Evolutionary conservation across 1,284 basidiomycete species (phyloP), one percentile per base, ranked within the genome.

Genomic region (Schizopora paradoxa): DNA sequence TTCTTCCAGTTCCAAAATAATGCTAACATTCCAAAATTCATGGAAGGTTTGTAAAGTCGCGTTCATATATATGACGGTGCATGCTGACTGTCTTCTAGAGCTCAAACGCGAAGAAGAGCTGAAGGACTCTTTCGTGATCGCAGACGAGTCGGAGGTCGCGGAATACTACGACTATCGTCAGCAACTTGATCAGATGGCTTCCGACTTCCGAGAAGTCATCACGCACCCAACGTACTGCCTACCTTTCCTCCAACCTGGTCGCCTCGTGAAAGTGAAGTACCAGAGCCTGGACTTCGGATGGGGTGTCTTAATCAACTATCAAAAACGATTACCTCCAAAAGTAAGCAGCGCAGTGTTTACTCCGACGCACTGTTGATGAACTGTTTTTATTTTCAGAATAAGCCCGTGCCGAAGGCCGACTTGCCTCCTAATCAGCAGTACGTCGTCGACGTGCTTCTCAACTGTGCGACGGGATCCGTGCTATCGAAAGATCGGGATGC

Each of bases 1-100:
- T 99, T 99, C 75, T 92, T 88, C 74, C 96, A 99, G 66, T 98
- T 97, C 68, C 96, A 99, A 66, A 97, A 90, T 62, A 91, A 80
- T 45, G 82, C 89, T 26, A 86, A 86, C 21, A 86, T 99, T 29
- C 96, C 96, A 0, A 66, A 79, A 27, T 70, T 99, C 10, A 91
- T 98, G 65, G 78, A 85, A 54, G 86, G 92, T 91, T 18, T n/a
- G 13, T 45, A 8, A 13, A 10, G 7, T 45, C 14, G 25, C 38
- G 13, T 31, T 18, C 23, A 31, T 19, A 6, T 32, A 22, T 13
- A 26, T 52, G 47, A 39, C 4, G 22, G 19, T 27, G 14, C 6
- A 41, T 18, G 29, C 2, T 40, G 27, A 27, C 18, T 53, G 26
- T 26, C 27, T 38, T 32, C 7, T 56, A 89, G 91, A 98, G 58